Evolutionary conservation across 441 rosid species (phyloP).

Genomic region (Erodium trifolium): DNA sequence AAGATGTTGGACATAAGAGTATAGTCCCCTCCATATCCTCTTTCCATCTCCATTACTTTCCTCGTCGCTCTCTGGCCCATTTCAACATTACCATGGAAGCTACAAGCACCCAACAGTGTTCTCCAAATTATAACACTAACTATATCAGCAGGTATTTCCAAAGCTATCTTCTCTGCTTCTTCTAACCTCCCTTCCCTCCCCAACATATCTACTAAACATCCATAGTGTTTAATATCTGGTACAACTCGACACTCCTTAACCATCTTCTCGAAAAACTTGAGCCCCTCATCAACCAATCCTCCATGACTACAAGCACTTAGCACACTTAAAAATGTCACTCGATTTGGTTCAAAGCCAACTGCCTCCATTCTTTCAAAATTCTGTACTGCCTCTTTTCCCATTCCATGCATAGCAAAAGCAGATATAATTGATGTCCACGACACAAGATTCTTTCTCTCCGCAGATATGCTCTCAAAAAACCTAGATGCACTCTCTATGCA

Average conservation of each 20-base stretch:
- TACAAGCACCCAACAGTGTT: too few species aligned
- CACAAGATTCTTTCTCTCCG: background rate
- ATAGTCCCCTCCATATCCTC: too few species aligned
- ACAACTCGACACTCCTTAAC: slow-evolving; percentile 33
- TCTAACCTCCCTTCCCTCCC: slow-evolving; percentile 74
- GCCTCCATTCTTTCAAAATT: background rate
- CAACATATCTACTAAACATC: slow-evolving; percentile 73
- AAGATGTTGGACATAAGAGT: too few species aligned
- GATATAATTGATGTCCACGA: background rate
- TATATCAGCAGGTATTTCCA: too few species aligned
- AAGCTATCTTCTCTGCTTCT: slow-evolving; percentile 46
- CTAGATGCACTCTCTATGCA: background rate
- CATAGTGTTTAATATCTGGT: slow-evolving; percentile 64
- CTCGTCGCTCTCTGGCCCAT: too few species aligned
- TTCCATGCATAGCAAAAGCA: background rate
- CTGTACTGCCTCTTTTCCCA: background rate
- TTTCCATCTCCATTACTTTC: too few species aligned
- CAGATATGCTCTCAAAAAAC: background rate
- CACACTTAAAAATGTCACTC: slow-evolving; percentile 42
- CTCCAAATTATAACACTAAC: too few species aligned
- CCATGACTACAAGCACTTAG: slow-evolving; percentile 86
- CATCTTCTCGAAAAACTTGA: slow-evolving; percentile 59
- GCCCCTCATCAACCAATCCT: slow-evolving; percentile 69
- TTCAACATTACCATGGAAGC: too few species aligned
- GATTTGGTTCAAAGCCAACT: background rate